Conservation (phyloP, 495 filamentous ascomycete species). For the Cladorrhinum samala region DNA sequence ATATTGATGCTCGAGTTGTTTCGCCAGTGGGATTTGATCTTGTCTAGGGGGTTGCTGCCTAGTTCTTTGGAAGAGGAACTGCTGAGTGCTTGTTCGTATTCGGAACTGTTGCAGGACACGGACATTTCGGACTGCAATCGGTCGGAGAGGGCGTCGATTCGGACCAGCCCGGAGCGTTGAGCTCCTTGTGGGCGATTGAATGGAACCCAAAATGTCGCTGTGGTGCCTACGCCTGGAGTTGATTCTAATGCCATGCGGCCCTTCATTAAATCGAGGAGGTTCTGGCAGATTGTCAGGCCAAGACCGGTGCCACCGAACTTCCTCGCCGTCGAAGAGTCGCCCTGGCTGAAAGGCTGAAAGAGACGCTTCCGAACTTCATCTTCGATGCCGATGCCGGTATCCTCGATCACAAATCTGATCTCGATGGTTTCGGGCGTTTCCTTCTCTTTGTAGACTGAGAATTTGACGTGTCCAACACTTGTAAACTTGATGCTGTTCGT, state of each 20-base stretch:
- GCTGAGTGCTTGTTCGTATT: slow-evolving; percentile 36
- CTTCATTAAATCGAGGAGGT: slow-evolving; percentile 74
- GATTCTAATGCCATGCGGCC: slow-evolving; percentile 64
- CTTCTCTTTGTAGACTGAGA: slow-evolving; percentile 41
- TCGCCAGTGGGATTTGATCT: slow-evolving; percentile 24
- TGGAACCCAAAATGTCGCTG: slow-evolving; percentile 59
- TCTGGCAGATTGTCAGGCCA: slow-evolving; percentile 74
- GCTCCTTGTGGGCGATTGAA: slow-evolving; percentile 50
- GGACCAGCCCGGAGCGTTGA: slow-evolving; percentile 37
- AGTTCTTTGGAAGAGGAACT: slow-evolving; percentile 23
- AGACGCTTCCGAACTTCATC: slow-evolving; percentile 64
- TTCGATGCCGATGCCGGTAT: slow-evolving; percentile 81
- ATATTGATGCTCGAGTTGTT: slow-evolving; percentile 26
- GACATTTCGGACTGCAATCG: slow-evolving; percentile 57
- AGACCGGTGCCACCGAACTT: slow-evolving; percentile 78
- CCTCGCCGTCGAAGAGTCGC: slow-evolving; percentile 69
- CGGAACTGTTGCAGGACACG: slow-evolving; percentile 52
- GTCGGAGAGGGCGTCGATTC: slow-evolving; percentile 51
- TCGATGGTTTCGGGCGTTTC: slow-evolving; percentile 44
- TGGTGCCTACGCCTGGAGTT: slow-evolving; percentile 53
- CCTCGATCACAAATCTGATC: slow-evolving; percentile 60
- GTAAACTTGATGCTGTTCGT: slow-evolving; percentile 90
- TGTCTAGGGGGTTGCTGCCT: slow-evolving; percentile 22
- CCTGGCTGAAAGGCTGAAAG: slow-evolving; percentile 83
- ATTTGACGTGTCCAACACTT: slow-evolving; percentile 59